These are phyloP conservation scores for Cokeromyces recurvatus DNA, from an alignment of 371 early-diverging fungal species.

Conservation along the genomic window DNA sequence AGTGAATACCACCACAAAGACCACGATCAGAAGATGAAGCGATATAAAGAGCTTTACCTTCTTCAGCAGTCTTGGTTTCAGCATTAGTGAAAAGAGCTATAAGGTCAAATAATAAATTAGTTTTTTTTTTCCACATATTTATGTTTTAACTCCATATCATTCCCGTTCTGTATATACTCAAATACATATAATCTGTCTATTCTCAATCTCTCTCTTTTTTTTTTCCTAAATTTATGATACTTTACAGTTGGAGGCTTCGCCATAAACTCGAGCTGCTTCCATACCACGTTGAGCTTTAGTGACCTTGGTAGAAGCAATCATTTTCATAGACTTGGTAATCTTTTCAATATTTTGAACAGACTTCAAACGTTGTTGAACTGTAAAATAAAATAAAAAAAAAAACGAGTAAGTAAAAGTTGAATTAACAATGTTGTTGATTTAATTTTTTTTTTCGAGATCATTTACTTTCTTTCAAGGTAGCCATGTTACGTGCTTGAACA, in stretches of 20 bases:
- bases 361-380: conserved; percentile 95
- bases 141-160: not conserved
- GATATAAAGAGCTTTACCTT: conserved; percentile 63
- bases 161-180: too few species aligned
- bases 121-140: not conserved
- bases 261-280: conserved; percentile 89
- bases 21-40: conserved; percentile 96
- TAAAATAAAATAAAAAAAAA: conserved; percentile 1
- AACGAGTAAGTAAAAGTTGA: too few species aligned
- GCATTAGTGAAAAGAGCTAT: conserved; percentile 79
- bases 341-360: conserved; percentile 97
- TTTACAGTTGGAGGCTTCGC: conserved; percentile 69
- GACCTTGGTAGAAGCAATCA: conserved; percentile 99
- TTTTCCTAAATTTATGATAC: not conserved
- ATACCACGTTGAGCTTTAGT: conserved; percentile 91
- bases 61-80: conserved; percentile 62
- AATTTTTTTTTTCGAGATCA: too few species aligned
- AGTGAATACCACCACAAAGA: conserved; percentile 98
- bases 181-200: too few species aligned
- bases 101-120: conserved; percentile 2
- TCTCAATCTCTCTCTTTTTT: too few species aligned
- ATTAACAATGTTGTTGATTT: conserved; percentile 1
- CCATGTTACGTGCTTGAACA: conserved; percentile 86
- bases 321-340: conserved; percentile 99
- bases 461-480: conserved; percentile 90